These are phyloP conservation scores for Fonsecaea erecta DNA, from an alignment of 2,329 filamentous ascomycete genomes.

Conservation along the genomic window DNA sequence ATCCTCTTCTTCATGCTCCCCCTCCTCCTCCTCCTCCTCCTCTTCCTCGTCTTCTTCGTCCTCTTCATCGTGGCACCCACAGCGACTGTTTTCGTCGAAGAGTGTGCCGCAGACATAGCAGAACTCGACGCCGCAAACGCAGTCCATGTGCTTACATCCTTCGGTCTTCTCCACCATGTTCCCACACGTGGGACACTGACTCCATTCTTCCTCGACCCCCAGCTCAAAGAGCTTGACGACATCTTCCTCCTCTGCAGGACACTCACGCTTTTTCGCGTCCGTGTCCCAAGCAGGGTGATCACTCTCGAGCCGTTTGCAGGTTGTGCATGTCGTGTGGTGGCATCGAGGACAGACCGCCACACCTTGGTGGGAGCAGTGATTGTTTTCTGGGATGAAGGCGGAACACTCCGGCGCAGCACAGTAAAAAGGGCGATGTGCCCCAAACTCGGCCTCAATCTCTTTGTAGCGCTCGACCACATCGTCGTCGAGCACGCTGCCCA, in stretches of 20 bases:
- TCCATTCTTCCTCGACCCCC: conserved; percentile 27
- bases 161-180: conserved; percentile 30
- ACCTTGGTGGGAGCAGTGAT: conserved; percentile 4
- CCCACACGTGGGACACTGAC: conserved; percentile 33
- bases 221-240: conserved; percentile 17
- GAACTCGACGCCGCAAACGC: conserved; percentile 32
- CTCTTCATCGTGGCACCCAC: conserved; percentile 13
- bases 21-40: conserved; percentile 12
- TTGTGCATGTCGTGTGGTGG: conserved; percentile 14
- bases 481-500: conserved; percentile 12
- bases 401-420: conserved; percentile 29
- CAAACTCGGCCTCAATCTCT: conserved; percentile 29
- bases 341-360: conserved; percentile 18
- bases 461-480: conserved; percentile 25
- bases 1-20: conserved; percentile 7
- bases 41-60: conserved; percentile 13
- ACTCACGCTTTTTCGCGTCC: not conserved
- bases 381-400: conserved; percentile 21
- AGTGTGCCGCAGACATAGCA: conserved; percentile 32
- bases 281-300: conserved; percentile 5
- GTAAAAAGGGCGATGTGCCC: conserved; percentile 25
- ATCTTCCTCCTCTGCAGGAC: conserved; percentile 14
- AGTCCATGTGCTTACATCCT: conserved; percentile 33
- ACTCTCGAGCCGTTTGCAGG: conserved; percentile 14
- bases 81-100: conserved; percentile 22